Conservation (phyloP, 2,329 filamentous ascomycete species). For the Neonectria punicea region DNA sequence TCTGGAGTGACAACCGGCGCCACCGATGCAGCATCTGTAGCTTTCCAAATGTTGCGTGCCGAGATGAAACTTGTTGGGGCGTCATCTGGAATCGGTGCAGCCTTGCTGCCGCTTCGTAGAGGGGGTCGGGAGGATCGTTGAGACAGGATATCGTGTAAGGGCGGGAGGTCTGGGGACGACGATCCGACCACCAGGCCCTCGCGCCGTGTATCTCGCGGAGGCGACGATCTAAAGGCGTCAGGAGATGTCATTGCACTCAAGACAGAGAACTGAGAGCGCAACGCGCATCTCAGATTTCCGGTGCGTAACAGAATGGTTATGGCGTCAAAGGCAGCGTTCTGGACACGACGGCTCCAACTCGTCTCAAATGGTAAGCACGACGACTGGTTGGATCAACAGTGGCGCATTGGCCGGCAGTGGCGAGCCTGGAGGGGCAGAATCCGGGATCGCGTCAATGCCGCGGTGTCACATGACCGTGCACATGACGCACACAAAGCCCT, state of each 20-base stretch:
- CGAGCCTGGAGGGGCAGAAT: constrained; percentile 4
- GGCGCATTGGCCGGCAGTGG: constrained; percentile 19
- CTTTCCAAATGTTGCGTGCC: constrained; percentile 51
- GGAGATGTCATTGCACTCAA: constrained; percentile 48
- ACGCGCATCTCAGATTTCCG: constrained; percentile 55
- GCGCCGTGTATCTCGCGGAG: constrained; percentile 46
- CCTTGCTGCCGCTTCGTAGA: constrained; percentile 51
- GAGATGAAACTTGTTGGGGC: constrained; percentile 54
- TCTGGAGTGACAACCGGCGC: not conserved
- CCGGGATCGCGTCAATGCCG: constrained; percentile 43
- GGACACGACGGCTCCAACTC: constrained; percentile 1
- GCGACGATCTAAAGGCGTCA: constrained; percentile 46
- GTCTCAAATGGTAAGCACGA: not conserved
- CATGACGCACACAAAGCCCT: constrained; percentile 51
- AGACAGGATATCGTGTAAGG: constrained; percentile 59
- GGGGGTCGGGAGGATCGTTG: constrained; percentile 47
- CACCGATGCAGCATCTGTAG: constrained; percentile 42
- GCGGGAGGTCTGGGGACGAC: constrained; percentile 67
- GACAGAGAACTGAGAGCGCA: constrained; percentile 53
- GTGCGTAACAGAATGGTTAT: constrained; percentile 45
- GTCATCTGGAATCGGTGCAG: constrained; percentile 50
- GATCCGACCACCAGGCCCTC: constrained; percentile 50
- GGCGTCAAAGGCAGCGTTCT: constrained; percentile 17
- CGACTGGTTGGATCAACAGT: constrained; percentile 14
- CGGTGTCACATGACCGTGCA: constrained; percentile 50